Base-by-base conservation (phyloP, 2,329 filamentous ascomycete genomes). In the Pyrenophora tritici-repentis region DNA sequence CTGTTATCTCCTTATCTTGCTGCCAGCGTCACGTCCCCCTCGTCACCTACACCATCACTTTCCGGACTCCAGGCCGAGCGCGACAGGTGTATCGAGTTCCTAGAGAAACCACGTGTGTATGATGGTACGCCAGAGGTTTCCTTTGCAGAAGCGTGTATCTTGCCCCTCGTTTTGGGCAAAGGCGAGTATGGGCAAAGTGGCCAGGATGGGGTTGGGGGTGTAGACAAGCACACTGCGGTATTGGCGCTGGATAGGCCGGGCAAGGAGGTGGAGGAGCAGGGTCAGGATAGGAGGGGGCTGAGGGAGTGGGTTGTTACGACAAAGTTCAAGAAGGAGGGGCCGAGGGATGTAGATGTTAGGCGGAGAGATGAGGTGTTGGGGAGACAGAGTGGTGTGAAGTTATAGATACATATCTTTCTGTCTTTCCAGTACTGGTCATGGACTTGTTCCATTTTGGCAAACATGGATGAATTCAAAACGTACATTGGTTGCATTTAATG, bases 241-340 rank as follows among this genome's bases (percentile, higher is more conserved):
- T 65, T 87, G 42, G 77, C 73, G 10, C 63, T 87, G 48, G 78
- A 84, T 55, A 72, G 77, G 47, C 78, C 83, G 1, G 84, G 84
- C 0, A 75, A 75, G 32, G 84, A 86, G 62, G 68, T 86, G 3
- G 78, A 81, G 50, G 76, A 68, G 16, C 76, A 80, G 54, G 78
- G 73, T 3, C 71, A 69, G 6, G 77, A 72, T 3, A 75, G 81
- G 58, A 76, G 62, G 53, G 84, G 83, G 0, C 75, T 83, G 18
- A 70, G 59, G 20, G 82, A 85, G 43, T 78, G 80, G 61, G 81
- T 85, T 41, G 78, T 86, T 20, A 72, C 84, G 16, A 80, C 83
- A 6, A 78, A 77, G 41, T 86, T 86, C 50, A 77, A 71, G 57
- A 81, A 81, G 47, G 82, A 83, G 51, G 81, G 81, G 14, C 81